These are phyloP conservation scores for Euphrasia arctica DNA, from an alignment of 305 asterid genomes.

Conservation along the genomic window DNA sequence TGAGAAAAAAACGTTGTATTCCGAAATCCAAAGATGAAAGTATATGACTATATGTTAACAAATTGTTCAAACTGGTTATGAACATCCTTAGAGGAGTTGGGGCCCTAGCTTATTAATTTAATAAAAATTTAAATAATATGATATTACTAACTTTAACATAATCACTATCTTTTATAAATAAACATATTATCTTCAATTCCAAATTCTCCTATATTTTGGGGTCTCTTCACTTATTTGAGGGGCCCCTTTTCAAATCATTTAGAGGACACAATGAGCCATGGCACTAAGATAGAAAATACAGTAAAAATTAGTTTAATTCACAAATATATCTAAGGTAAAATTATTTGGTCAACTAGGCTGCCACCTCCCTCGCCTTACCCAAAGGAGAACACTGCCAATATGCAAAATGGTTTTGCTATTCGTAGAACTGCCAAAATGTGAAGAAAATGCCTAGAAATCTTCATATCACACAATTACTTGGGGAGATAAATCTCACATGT, in stretches of 20 bases:
- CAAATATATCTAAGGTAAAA: too few relatives aligned
- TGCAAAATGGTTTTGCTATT: background rate
- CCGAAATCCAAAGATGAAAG: background rate
- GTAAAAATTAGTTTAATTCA: too few relatives aligned
- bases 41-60: background rate
- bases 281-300: too few relatives aligned
- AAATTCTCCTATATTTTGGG: background rate
- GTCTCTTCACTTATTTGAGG: background rate
- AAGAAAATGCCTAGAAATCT: background rate
- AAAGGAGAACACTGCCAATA: background rate
- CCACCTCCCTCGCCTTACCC: background rate
- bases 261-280: too few relatives aligned
- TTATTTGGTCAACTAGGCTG: background rate
- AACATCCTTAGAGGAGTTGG: background rate
- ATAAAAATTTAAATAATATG: too few relatives aligned
- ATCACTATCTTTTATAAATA: too few relatives aligned
- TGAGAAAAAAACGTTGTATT: background rate
- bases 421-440: background rate
- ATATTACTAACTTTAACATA: too few relatives aligned
- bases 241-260: too few relatives aligned
- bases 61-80: background rate
- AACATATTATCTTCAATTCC: too few relatives aligned
- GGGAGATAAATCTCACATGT: constrained; percentile 54
- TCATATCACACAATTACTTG: background rate
- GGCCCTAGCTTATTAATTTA: background rate